These are phyloP conservation scores for Choiromyces venosus DNA, from an alignment of 495 filamentous ascomycete species.

Conservation along the genomic window DNA sequence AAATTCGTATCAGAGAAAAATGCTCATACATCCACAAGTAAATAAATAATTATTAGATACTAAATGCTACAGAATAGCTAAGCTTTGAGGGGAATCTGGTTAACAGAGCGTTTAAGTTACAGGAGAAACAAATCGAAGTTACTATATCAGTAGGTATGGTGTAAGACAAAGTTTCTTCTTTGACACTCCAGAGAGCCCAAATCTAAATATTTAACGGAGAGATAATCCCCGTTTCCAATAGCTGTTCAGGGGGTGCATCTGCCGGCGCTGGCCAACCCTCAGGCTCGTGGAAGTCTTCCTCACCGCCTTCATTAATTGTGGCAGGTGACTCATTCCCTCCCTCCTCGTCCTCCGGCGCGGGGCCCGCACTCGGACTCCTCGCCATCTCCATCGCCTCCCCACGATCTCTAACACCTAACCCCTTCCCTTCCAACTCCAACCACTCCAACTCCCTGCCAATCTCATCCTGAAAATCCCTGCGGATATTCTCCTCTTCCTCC, in stretches of 20 bases:
- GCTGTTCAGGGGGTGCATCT: constrained; percentile 55
- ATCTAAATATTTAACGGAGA: not conserved
- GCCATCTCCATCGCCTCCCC: not conserved
- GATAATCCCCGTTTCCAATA: constrained; percentile 50
- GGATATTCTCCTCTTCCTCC: constrained; percentile 34
- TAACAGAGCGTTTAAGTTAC: not conserved
- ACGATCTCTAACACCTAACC: constrained; percentile 12
- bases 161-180: not conserved
- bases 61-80: not conserved
- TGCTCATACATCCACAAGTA: not conserved
- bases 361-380: not conserved
- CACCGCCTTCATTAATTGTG: not conserved
- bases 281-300: constrained; percentile 32
- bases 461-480: constrained; percentile 37
- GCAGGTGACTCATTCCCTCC: not conserved
- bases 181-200: not conserved
- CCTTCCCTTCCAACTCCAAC: constrained; percentile 22
- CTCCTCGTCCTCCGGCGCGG: not conserved
- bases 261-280: constrained; percentile 48
- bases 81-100: not conserved
- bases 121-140: not conserved
- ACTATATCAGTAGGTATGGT: not conserved
- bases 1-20: not conserved
- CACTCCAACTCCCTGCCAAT: constrained; percentile 41
- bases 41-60: not conserved